Evolutionary conservation across 805 yeast species (phyloP), one percentile per base, ranked within the genome.

Genomic region (Pichia deserticola): DNA sequence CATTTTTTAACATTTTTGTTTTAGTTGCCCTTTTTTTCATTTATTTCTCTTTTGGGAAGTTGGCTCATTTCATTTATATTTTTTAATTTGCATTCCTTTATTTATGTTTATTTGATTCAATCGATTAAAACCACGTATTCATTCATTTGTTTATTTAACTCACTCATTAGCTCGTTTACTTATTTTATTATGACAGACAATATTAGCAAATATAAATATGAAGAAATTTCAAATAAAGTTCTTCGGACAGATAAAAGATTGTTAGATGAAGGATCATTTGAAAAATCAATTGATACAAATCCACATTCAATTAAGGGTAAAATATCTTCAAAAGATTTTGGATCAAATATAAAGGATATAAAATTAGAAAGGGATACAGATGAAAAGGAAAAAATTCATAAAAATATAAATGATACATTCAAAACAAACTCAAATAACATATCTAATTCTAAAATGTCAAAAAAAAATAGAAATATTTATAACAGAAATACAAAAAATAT

Each of bases 181-280:
- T 20, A 20, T 3, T 20, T 3, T 4, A 28, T n/a, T 7, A 56
- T 51, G 54, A 35, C 50, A 2, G 58, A 52, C 5, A 50, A 48
- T n/a, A 48, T 52, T 5, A 50, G 50, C 42, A 62, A 58, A 54
- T 82, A 81, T 64, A 74, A 80, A 55, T 79, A 81, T 57, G 84
- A 81, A 62, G 86, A 79, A 60, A 84, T 87, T 89, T 76, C 95
- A 45, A 85, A 82, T 57, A 82, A 82, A 69, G 92, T 87, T 53
- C 72, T 82, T 32, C 69, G 74, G 54, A 77, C 75, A 53, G 88
- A 84, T 61, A 71, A 74, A 52, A 64, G 82, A 45, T 67, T 79
- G 37, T 62, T 78, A 45, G 74, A 76, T 44, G 65, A 61, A 52
- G 67, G 63, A 42, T 61, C 71, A 41, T 70, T 65, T 44, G 72